Evolutionary conservation across 1,284 basidiomycete genomes (phyloP).

Genomic region (Melampsora larici-populina): DNA sequence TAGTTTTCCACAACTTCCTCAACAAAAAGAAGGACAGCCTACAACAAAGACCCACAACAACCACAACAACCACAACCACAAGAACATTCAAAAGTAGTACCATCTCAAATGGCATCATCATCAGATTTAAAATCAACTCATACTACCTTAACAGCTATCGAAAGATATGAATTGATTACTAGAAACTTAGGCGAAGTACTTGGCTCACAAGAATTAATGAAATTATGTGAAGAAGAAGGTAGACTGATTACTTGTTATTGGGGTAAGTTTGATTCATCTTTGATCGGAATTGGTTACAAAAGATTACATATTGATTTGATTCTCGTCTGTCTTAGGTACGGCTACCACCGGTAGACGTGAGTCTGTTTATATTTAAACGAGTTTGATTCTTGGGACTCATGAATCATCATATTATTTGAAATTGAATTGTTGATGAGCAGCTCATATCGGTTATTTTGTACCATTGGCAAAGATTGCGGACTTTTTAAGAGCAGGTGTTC

Average conservation of each 20-base stretch:
- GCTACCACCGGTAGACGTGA: slow-evolving; percentile 90
- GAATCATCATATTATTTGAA: slow-evolving; percentile 2
- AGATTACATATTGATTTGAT: slow-evolving; percentile 38
- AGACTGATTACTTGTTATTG: slow-evolving; percentile 76
- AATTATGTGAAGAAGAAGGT: slow-evolving; percentile 71
- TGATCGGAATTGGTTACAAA: background rate
- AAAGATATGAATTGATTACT: slow-evolving; percentile 80
- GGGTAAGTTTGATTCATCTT: slow-evolving; percentile 61
- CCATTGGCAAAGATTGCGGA: slow-evolving; percentile 94
- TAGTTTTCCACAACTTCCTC: too few relatives aligned
- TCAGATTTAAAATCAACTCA: background rate
- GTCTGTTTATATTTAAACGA: slow-evolving; percentile 52
- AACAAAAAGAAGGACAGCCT: too few relatives aligned
- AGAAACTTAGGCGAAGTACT: slow-evolving; percentile 83
- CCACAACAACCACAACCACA: too few relatives aligned
- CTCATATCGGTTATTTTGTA: slow-evolving; percentile 96
- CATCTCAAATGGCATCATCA: background rate
- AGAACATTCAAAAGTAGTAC: background rate
- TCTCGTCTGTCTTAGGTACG: slow-evolving; percentile 64
- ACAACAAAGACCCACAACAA: too few relatives aligned
- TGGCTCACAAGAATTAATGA: slow-evolving; percentile 76
- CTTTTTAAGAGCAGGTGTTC: slow-evolving; percentile 85
- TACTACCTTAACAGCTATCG: slow-evolving; percentile 55
- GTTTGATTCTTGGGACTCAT: background rate
- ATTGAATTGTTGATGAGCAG: slow-evolving; percentile 56